Evolutionary conservation across 345 rosid genomes (phyloP).

Genomic region (Camelina laxa): DNA sequence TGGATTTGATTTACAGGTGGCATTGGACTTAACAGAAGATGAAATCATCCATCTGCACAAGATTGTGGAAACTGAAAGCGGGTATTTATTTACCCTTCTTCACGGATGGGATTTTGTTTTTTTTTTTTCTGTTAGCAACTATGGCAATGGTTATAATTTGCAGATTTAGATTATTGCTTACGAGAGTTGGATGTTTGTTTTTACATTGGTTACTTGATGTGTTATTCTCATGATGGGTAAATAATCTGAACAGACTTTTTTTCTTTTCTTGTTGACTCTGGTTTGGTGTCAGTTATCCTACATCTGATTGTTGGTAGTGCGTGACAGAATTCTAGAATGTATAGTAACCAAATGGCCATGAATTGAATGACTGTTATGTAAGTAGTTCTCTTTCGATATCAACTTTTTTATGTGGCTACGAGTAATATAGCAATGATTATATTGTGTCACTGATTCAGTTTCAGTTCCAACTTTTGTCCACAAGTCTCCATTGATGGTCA

Average conservation of each 20-base stretch:
- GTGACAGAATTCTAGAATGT: slow-evolving; percentile 1
- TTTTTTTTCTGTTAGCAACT: neutral
- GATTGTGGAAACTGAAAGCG: slow-evolving; percentile 57
- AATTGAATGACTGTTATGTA: neutral
- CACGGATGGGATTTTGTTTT: slow-evolving; percentile 19
- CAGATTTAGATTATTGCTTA: slow-evolving; percentile 9
- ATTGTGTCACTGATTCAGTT: neutral
- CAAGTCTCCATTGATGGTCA: slow-evolving; percentile 5
- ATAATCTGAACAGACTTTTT: neutral
- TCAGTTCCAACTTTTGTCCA: neutral
- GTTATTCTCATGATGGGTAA: slow-evolving; percentile 12
- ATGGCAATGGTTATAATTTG: neutral
- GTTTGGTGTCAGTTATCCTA: slow-evolving; percentile 1
- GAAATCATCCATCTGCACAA: slow-evolving; percentile 58
- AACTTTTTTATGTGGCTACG: neutral
- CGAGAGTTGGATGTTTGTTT: no score
- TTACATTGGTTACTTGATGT: neutral
- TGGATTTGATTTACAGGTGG: slow-evolving; percentile 52
- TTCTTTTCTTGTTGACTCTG: neutral
- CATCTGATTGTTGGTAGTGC: slow-evolving; percentile 1
- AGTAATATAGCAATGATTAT: slow-evolving; percentile 1
- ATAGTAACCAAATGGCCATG: slow-evolving; percentile 6
- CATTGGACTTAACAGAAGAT: slow-evolving; percentile 77
- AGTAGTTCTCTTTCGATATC: slow-evolving; percentile 8
- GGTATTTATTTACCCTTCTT: slow-evolving; percentile 47